Evolutionary conservation across 202 grass and related monocot species (phyloP), one percentile per base, ranked within the genome.

Genomic region (Brachypodium distachyon): DNA sequence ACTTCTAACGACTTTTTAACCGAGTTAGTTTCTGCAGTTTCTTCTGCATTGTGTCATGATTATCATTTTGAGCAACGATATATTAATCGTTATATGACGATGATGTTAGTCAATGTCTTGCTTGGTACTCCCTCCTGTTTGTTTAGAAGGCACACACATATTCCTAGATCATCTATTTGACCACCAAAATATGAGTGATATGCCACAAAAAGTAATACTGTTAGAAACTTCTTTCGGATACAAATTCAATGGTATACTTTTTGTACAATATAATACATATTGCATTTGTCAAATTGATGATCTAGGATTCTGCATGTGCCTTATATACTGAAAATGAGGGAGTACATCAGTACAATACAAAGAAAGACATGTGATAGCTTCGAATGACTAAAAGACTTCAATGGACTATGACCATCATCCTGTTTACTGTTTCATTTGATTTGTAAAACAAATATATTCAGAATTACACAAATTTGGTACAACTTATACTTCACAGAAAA

Each of bases 321-420:
- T n/a, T n/a, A n/a, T n/a, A n/a, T n/a, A n/a, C n/a, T n/a, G n/a
- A n/a, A n/a, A n/a, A n/a, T n/a, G n/a, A n/a, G n/a, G n/a, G n/a
- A n/a, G n/a, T n/a, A n/a, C n/a, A n/a, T n/a, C n/a, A n/a, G 39
- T 50, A 80, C 53, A 80, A 43, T 50, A 80, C 53, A 78, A 61
- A 36, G 29, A 63, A n/a, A 46, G 16, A 64, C 23, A 29, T 8
- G 49, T 3, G 29, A 34, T 72, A 47, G 21, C 48, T 51, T 77
- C 13, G 49, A 39, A 16, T 47, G 31, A 10, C 40, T 42, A 47
- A 54, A n/a, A 52, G 43, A 64, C 12, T 49, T 74, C 9, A 72
- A 17, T 62, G 22, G 70, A 70, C 52, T 83, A 61, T 51, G 41
- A 10, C 12, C 51, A 69, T 70, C 42, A 51, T 39, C 9, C 29